Percentiles rank a stretch among this genome's conserved stretches.
Evolutionary conservation across 2,329 filamentous ascomycete species (phyloP).

Genomic region (Xylaria sp.): DNA sequence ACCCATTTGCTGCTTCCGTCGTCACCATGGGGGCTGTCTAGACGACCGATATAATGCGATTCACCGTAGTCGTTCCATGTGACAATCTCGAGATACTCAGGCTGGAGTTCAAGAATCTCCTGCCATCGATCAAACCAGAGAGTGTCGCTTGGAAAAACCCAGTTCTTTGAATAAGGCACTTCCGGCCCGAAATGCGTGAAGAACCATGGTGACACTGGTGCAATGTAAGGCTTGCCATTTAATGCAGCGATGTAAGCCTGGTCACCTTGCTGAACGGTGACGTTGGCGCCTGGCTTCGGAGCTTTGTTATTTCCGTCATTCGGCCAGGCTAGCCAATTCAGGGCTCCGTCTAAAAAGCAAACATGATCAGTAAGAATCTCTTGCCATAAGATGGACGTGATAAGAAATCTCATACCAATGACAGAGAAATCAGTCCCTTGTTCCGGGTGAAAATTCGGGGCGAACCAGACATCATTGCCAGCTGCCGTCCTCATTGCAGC

Average conservation of each 20-base stretch:
- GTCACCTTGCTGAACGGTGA: slow-evolving; percentile 53
- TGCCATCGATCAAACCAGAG: slow-evolving; percentile 71
- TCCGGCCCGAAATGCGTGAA: slow-evolving; percentile 62
- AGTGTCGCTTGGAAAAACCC: slow-evolving; percentile 71
- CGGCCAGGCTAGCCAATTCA: slow-evolving; percentile 62
- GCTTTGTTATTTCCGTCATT: slow-evolving; percentile 62
- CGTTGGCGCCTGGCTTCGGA: slow-evolving; percentile 52
- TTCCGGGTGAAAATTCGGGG: slow-evolving; percentile 61
- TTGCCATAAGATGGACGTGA: too few species aligned
- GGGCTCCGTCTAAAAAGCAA: slow-evolving; percentile 57
- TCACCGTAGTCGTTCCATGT: slow-evolving; percentile 68
- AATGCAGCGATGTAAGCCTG: slow-evolving; percentile 34
- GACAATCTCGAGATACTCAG: slow-evolving; percentile 54
- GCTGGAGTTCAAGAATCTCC: slow-evolving; percentile 59
- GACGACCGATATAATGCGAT: slow-evolving; percentile 35
- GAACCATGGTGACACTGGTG: slow-evolving; percentile 70
- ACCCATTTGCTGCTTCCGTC: slow-evolving; percentile 51
- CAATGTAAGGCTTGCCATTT: slow-evolving; percentile 55
- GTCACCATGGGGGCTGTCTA: slow-evolving; percentile 52
- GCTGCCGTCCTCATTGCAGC: slow-evolving; percentile 56
- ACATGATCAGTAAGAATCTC: slow-evolving; percentile 3
- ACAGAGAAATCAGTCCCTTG: slow-evolving; percentile 51
- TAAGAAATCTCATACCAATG: slow-evolving; percentile 17
- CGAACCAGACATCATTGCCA: slow-evolving; percentile 59
- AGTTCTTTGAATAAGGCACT: slow-evolving; percentile 65